phyloP scores from a whole-genome alignment of 768 basidiomycete species.

The Saitozyma sp. region DNA sequence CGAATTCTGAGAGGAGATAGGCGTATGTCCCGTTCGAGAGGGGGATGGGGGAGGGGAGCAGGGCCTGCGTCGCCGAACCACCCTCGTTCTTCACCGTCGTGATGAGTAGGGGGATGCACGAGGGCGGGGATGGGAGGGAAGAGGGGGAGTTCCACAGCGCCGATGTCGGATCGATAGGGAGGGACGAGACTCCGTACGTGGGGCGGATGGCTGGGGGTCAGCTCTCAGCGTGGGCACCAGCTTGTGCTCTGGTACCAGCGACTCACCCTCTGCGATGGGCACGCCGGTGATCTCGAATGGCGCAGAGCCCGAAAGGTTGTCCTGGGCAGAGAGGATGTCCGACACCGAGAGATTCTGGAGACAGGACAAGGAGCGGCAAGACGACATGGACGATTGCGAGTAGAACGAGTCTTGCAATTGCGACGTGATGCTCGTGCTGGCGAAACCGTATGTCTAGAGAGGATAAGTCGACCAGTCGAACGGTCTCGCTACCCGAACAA shows the following conservation, averaged over 20 bases:
- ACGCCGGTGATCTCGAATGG: constrained; percentile 23
- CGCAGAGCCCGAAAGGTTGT: constrained; percentile 9
- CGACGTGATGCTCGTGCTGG: constrained; percentile 60
- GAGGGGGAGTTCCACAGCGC: constrained; percentile 60
- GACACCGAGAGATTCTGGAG: constrained; percentile 58
- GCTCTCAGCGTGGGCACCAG: constrained; percentile 2
- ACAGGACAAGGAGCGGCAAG: constrained; percentile 60
- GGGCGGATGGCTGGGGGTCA: constrained; percentile 53
- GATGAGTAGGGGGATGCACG: constrained; percentile 65
- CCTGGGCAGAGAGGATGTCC: constrained; percentile 62
- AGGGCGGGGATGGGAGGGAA: constrained; percentile 56
- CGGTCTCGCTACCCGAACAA: neutral
- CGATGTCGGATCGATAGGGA: constrained; percentile 60
- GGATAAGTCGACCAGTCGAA: neutral
- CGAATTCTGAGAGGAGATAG: constrained; percentile 13
- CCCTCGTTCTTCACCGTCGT: constrained; percentile 74
- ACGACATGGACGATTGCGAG: constrained; percentile 18
- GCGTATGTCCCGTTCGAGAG: constrained; percentile 20
- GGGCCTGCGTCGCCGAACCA: constrained; percentile 58
- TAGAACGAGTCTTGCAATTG: constrained; percentile 56
- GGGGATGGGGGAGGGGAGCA: constrained; percentile 44
- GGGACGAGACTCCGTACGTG: constrained; percentile 58
- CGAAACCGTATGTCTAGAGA: constrained; percentile 69
- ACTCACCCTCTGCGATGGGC: constrained; percentile 30
- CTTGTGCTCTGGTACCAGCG: neutral